Base-by-base conservation (phyloP, 108 stramenopile species). In the Fragilariopsis cylindrus region DNA sequence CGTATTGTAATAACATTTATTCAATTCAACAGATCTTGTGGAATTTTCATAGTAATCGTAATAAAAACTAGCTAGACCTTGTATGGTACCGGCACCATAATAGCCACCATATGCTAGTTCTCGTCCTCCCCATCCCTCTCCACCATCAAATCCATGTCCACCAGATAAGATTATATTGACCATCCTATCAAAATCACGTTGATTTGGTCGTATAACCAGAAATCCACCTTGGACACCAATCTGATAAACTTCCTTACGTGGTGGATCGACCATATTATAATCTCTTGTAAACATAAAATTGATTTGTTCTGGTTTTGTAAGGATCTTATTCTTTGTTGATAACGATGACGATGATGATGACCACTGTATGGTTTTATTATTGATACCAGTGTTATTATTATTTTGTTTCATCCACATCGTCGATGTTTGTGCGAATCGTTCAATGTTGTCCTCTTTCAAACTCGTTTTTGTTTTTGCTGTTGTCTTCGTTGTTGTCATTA, bases 141-240 rank as follows among this genome's bases (percentile, higher is more conserved):
- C 72, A 58, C 65, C 30, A 8, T 48, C 16, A 60, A 80, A 92
- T n/a, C 7, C 43, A 48, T 92, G 76, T 0, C 57, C 71, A 8
- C 89, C 92, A 46, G 77, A 66, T 39, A 88, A 67, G 13, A 98
- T 87, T 7, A 90, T 69, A 12, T 75, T 55, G 15, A 78, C 70
- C 39, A 91, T 86, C 62, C 82, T 74, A 50, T 94, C 77, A 57
- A 92, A 94, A 16, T 77, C 81, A 15, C 45, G 62, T 60, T 86
- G 47, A 54, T 80, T 82, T 15, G 97, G 97, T 47, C 82, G 55
- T 0, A 95, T 72, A 2, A 95, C 78, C 4, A 96, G 64, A 69
- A 98, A 97, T 4, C 97, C 97, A 6, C 97, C 97, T 77, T 98
- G 96, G 21, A 87, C 89, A 19, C 88, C 88, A 9, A 85, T 64